Base-by-base conservation (phyloP, 805 yeast genomes). In the Sugiyamaella floridensis region DNA sequence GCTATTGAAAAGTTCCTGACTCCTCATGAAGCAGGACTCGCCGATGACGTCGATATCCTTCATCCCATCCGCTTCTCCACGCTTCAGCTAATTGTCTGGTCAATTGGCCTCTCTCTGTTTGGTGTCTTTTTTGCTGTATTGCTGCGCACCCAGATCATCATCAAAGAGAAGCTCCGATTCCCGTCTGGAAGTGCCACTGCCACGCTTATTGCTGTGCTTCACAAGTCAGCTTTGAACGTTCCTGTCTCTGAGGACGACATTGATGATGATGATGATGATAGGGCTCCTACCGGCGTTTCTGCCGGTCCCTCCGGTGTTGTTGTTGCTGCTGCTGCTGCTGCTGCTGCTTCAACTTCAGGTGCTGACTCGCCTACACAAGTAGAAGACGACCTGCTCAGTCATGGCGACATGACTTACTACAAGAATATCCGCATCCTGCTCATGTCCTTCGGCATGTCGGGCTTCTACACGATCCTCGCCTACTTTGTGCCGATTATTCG, bases 121-220 rank as follows among this genome's bases (percentile, higher is more conserved):
- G 99, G 99, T 1, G 96, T 92, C 1, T 93, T 92, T 68, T 89
- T 92, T 68, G 97, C 98, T 2, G 81, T 92, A 26, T 92, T 97
- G 0, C 72, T 92, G 48, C 76, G 98, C 57, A 80, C 79, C 56
- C 96, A 89, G 65, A 95, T 90, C 16, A 84, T 92, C 37, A 79
- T 89, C n/a, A 81, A 80, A 60, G 96, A 89, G 61, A 87, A 87
- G 63, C 75, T 93, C 40, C 87, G 90, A 1, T 92, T 92, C 63
- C 99, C 99, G 0, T 86, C 96, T 42, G 99, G 99, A 0, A 81
- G 87, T 57, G 98, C 99, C 1, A 93, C 98, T 0, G 98, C 97
- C 0, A 89, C 96, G 2, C 73, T 92, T 59, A 92, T 92, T 18
- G 80, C 90, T 1, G 97, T 93, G 1, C 74, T 92, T 34, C 96